Base-by-base conservation (phyloP, 2,329 filamentous ascomycete genomes). In the Hymenoscyphus repandus region DNA sequence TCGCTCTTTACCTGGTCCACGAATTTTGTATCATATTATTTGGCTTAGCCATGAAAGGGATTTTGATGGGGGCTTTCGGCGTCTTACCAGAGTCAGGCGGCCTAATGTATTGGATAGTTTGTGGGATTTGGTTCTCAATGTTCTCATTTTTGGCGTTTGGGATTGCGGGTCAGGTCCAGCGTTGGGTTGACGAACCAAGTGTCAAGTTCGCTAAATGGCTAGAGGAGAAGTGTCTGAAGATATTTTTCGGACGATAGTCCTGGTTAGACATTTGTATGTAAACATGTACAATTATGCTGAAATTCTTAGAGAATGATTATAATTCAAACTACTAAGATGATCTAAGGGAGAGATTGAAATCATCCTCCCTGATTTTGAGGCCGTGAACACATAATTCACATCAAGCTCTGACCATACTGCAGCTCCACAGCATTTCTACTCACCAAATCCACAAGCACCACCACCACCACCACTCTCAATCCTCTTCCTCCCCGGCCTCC, bases 151-250 rank as follows among this genome's bases (percentile, higher is more conserved):
- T 69, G 5, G 69, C 70, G 10, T 64, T 74, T 41, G 67, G 74
- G 1, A 66, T 83, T 4, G 52, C 56, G n/a, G 53, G 53, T 6
- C 81, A 78, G 74, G 68, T 72, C 11, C 58, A 61, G 45, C 71
- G 77, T 31, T 66, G 67, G 4, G 71, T 83, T 15, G 80, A 83
- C 64, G 63, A 68, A 6, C 73, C 72, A 12, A 76, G 76, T 5
- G 80, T 83, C 59, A 55, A 82, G 12, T 82, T 82, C 59, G 81
- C 78, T 74, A 71, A 76, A 33, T 66, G 67, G 3, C 69, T 83
- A 11, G 80, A 83, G 62, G 63, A 69, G 11, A 73, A 70, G 2
- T 70, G 73, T 64, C 67, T 78, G 12, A 27, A 27, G 22, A 27
- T 27, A 27, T 7, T 27, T 27, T 27, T 4, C 7, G 4, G 22